phyloP scores from a whole-genome alignment of 768 basidiomycete species.

The Suillus spraguei region DNA sequence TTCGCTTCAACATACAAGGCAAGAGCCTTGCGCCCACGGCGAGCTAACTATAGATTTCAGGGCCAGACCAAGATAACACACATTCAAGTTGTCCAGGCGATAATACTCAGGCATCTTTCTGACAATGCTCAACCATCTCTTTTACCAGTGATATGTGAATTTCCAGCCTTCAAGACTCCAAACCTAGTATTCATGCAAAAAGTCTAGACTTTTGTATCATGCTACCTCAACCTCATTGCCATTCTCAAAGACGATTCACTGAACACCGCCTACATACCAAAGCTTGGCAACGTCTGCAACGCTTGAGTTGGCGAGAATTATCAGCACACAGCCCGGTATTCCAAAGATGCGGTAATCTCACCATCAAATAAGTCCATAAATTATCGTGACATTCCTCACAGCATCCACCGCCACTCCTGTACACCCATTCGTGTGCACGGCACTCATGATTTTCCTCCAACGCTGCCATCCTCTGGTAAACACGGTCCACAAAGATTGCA shows the following conservation, averaged over 20 bases:
- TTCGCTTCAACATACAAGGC: not conserved
- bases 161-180: not conserved
- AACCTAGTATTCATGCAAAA: not conserved
- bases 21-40: slow-evolving; percentile 6
- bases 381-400: slow-evolving; percentile 49
- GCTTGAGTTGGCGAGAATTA: slow-evolving; percentile 13
- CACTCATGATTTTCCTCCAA: slow-evolving; percentile 59
- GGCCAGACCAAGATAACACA: not conserved
- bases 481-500: slow-evolving; percentile 20
- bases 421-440: slow-evolving; percentile 45
- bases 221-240: not conserved
- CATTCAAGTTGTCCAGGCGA: not conserved
- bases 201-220: not conserved
- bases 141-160: not conserved
- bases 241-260: slow-evolving; percentile 22
- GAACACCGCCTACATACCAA: slow-evolving; percentile 31
- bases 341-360: slow-evolving; percentile 30
- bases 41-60: not conserved
- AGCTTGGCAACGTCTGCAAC: slow-evolving; percentile 26
- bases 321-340: not conserved
- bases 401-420: slow-evolving; percentile 41
- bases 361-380: slow-evolving; percentile 48
- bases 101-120: not conserved
- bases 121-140: not conserved
- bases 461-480: slow-evolving; percentile 29